Evolutionary conservation across 371 early-diverging fungal genomes (phyloP), one percentile per base, ranked within the genome.

Genomic region (Mycotypha africana): DNA sequence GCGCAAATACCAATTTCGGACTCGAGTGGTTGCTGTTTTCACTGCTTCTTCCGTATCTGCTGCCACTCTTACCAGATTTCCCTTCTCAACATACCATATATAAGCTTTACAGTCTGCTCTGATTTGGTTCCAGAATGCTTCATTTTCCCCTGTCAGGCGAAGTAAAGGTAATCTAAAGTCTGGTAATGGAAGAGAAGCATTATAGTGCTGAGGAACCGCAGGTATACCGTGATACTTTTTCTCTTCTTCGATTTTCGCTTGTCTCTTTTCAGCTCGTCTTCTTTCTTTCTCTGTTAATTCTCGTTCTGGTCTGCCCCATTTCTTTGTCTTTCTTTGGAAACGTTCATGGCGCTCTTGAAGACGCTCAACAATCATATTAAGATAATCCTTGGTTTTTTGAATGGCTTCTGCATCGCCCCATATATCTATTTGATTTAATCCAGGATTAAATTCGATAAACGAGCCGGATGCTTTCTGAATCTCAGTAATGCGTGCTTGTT

Each of bases 1-100:
- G 12, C 54, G 55, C 20, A 69, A 38, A 38, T 69, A 67, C 65
- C 67, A 62, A n/a, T 69, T 67, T 17, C 74, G 65, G 10, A 73
- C 22, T 17, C 70, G 70, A 0, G 40, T 12, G 11, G 55, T 37
- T 2, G 74, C 70, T 19, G 38, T 12, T 10, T 33, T 36, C 0
- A 73, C 53, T 2, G 36, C 19, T 6, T 56, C 55, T 25, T 62
- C 48, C 1, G 51, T 47, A 6, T 64, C 54, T 0, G 56, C 47
- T 4, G 45, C 42, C 3, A 62, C 32, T 22, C 50, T 41, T 25
- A 66, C 32, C 1, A 28, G 8, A 8, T 60, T 51, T 0, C 17
- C 8, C 1, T 30, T 9, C 9, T 24, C 34, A 19, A 69, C 65
- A 34, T 53, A 67, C 53, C 53, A 51, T n/a, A 73, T 51, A 20